Conservation (phyloP, 1,139 yeast species). For the Blastobotrys persicus region DNA sequence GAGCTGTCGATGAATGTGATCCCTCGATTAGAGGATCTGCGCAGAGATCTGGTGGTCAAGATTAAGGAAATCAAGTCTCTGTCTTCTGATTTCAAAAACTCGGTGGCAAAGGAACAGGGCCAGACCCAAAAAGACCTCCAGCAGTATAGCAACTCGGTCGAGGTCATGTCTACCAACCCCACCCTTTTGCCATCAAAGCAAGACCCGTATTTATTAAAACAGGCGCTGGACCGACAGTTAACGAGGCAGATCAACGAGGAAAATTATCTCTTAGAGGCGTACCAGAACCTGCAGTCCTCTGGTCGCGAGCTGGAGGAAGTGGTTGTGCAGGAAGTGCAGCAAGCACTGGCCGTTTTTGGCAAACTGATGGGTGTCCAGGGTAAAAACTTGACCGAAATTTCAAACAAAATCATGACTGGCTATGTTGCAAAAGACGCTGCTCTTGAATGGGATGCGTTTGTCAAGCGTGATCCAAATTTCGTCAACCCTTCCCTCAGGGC, state of each 20-base stretch:
- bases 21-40: slow-evolving; percentile 81
- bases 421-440: slow-evolving; percentile 73
- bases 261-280: slow-evolving; percentile 83
- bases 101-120: slow-evolving; percentile 62
- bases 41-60: slow-evolving; percentile 76
- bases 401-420: slow-evolving; percentile 68
- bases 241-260: slow-evolving; percentile 78
- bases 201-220: slow-evolving; percentile 82
- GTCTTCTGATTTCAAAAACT: slow-evolving; percentile 78
- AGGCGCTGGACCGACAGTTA: slow-evolving; percentile 70
- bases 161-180: slow-evolving; percentile 34
- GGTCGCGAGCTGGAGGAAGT: slow-evolving; percentile 88
- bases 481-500: slow-evolving; percentile 72
- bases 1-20: slow-evolving; percentile 67
- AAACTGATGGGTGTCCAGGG: slow-evolving; percentile 39
- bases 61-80: slow-evolving; percentile 83
- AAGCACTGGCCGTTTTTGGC: slow-evolving; percentile 71
- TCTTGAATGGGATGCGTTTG: slow-evolving; percentile 87
- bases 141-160: slow-evolving; percentile 32
- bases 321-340: slow-evolving; percentile 82
- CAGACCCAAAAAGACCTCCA: slow-evolving; percentile 47
- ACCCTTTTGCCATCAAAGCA: slow-evolving; percentile 45
- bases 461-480: slow-evolving; percentile 70
- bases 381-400: slow-evolving; percentile 36
- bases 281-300: slow-evolving; percentile 77